phyloP scores from a whole-genome alignment of 2,329 filamentous ascomycete genomes.

The Aureobasidium sp. region DNA sequence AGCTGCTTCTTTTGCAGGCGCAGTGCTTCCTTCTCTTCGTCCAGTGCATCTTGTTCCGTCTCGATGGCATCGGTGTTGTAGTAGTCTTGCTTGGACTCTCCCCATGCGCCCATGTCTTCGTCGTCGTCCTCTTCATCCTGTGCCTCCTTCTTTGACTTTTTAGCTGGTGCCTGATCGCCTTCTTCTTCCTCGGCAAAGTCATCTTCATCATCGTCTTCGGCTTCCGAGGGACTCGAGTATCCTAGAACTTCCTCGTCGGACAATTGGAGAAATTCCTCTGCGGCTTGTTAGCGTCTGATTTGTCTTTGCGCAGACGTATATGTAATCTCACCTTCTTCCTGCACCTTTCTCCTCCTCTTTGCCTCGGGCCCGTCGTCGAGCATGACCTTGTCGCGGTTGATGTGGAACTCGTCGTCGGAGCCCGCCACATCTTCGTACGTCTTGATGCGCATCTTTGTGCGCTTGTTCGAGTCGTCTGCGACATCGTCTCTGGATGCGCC shows the following conservation, averaged over 20 bases:
- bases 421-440: constrained; percentile 81
- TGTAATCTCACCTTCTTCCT: constrained; percentile 37
- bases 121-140: constrained; percentile 45
- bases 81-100: constrained; percentile 78
- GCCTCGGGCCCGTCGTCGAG: constrained; percentile 72
- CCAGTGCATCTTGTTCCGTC: constrained; percentile 66
- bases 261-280: constrained; percentile 49
- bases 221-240: constrained; percentile 34
- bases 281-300: constrained; percentile 18
- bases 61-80: constrained; percentile 78
- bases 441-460: constrained; percentile 46
- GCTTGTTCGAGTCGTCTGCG: constrained; percentile 23
- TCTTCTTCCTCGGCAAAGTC: constrained; percentile 42
- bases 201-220: constrained; percentile 44
- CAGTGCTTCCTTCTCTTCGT: constrained; percentile 86
- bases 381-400: constrained; percentile 76
- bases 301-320: neutral
- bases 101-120: constrained; percentile 67
- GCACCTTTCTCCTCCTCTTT: constrained; percentile 64
- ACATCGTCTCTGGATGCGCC: neutral
- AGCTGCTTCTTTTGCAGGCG: constrained; percentile 86
- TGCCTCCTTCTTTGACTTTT: constrained; percentile 18
- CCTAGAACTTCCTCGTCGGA: constrained; percentile 57
- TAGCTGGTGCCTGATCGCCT: constrained; percentile 24
- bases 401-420: constrained; percentile 88